phyloP scores from a whole-genome alignment of 2,329 filamentous ascomycete species.

The Aspergillus texensis region DNA sequence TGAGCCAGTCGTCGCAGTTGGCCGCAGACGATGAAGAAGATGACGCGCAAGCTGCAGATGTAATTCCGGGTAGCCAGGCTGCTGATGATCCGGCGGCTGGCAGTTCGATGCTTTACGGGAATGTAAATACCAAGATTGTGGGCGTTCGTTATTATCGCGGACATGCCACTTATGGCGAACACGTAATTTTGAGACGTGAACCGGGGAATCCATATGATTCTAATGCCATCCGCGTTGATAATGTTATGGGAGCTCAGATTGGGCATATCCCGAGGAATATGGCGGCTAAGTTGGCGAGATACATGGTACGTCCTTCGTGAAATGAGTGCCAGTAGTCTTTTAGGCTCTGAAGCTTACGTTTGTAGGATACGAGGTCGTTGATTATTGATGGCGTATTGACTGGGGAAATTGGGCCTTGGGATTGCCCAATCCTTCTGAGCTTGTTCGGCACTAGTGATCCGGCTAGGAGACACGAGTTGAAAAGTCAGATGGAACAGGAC shows the following conservation, averaged over 20 bases:
- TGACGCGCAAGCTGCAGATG: constrained; percentile 36
- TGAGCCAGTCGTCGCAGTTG: constrained; percentile 32
- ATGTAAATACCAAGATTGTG: constrained; percentile 59
- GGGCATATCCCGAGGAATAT: constrained; percentile 73
- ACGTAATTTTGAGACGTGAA: constrained; percentile 66
- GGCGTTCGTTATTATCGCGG: constrained; percentile 66
- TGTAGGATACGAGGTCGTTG: constrained; percentile 59
- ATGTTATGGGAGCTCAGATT: constrained; percentile 74
- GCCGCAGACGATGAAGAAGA: constrained; percentile 37
- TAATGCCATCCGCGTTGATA: constrained; percentile 79
- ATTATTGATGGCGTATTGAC: constrained; percentile 70
- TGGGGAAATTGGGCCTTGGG: constrained; percentile 66
- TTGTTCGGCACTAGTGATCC: constrained; percentile 69
- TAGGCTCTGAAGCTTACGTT: neutral
- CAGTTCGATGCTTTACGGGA: constrained; percentile 43
- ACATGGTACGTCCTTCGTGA: constrained; percentile 57
- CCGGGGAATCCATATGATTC: constrained; percentile 69
- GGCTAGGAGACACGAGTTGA: constrained; percentile 56
- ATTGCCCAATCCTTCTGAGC: constrained; percentile 71
- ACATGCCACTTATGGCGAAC: constrained; percentile 63
- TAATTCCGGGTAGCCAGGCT: constrained; percentile 37
- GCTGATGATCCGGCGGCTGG: constrained; percentile 39
- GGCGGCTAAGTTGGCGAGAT: constrained; percentile 72
- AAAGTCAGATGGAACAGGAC: constrained; percentile 64
- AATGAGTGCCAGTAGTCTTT: no score